A percentile compares a stretch with the other conserved stretches of the same genome.
These are phyloP conservation scores for Picea glauca DNA, from an alignment of 75 land plant species.

Conservation along the genomic window DNA sequence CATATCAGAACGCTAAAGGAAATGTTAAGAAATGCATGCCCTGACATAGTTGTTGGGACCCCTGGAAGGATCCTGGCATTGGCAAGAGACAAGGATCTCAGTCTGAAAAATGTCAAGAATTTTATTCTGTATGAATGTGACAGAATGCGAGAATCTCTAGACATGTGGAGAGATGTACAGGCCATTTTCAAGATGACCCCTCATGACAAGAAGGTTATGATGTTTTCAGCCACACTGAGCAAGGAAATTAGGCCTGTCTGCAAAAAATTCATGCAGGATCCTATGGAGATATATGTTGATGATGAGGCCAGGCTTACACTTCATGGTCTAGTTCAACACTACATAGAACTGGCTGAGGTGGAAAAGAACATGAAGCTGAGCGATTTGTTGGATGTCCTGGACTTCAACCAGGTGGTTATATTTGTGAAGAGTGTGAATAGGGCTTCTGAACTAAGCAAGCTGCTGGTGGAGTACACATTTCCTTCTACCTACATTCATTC, in stretches of 20 bases:
- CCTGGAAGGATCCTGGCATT: slow-evolving; percentile 40
- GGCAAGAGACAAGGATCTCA: slow-evolving; percentile 47
- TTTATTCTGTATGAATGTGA: slow-evolving; percentile 57
- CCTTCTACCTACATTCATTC: slow-evolving; percentile 97
- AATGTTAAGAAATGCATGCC: slow-evolving; percentile 42
- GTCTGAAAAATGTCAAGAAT: slow-evolving; percentile 42
- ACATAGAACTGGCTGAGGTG: slow-evolving; percentile 42
- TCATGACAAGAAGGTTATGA: slow-evolving; percentile 59
- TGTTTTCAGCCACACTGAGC: slow-evolving; percentile 53
- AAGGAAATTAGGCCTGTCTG: slow-evolving; percentile 57
- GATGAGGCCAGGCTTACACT: slow-evolving; percentile 53
- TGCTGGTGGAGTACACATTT: slow-evolving; percentile 80
- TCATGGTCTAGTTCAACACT: slow-evolving; percentile 55
- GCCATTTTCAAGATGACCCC: slow-evolving; percentile 54
- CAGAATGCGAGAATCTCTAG: slow-evolving; percentile 54
- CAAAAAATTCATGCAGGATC: slow-evolving; percentile 59
- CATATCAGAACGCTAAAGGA: slow-evolving; percentile 44
- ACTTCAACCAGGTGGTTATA: slow-evolving; percentile 52
- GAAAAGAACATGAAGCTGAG: slow-evolving; percentile 53
- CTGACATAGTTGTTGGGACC: slow-evolving; percentile 49
- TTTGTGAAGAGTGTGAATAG: slow-evolving; percentile 52
- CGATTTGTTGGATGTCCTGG: slow-evolving; percentile 45
- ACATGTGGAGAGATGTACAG: slow-evolving; percentile 51
- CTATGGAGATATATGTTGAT: slow-evolving; percentile 60
- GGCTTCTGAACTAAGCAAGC: slow-evolving; percentile 47